phyloP scores from a whole-genome alignment of 306 rosid genomes.

The Astragalus membranaceus region DNA sequence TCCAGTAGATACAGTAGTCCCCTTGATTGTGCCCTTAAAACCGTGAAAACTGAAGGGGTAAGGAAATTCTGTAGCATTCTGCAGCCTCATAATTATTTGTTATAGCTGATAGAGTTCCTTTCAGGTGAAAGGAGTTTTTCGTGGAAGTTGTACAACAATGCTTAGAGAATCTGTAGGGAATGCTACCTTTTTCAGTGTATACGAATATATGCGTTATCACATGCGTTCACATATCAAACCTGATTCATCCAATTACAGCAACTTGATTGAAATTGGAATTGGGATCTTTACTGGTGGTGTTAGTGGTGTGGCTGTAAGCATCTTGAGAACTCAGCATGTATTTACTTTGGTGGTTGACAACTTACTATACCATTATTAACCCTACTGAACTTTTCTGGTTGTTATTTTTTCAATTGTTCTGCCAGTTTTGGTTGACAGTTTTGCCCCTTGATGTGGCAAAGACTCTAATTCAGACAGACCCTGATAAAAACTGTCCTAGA shows the following conservation, averaged over 20 bases:
- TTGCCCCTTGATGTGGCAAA: constrained; percentile 93
- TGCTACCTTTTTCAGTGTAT: constrained; percentile 58
- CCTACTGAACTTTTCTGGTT: background rate
- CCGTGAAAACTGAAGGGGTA: constrained; percentile 72
- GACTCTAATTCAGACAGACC: constrained; percentile 80
- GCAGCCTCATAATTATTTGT: constrained; percentile 17
- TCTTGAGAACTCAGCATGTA: constrained; percentile 25
- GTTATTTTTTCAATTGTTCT: constrained; percentile 11
- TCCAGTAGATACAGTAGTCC: constrained; percentile 73
- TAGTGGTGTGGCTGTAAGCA: constrained; percentile 63
- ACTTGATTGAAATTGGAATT: constrained; percentile 70
- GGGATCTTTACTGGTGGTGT: constrained; percentile 85
- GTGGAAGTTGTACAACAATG: constrained; percentile 67
- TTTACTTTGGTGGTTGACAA: background rate
- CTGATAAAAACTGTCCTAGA: constrained; percentile 43
- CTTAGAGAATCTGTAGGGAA: constrained; percentile 76
- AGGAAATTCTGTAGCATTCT: constrained; percentile 36
- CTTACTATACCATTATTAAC: background rate
- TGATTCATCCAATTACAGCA: constrained; percentile 39
- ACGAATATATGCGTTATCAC: constrained; percentile 70
- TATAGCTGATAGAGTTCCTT: constrained; percentile 40
- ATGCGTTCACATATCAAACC: constrained; percentile 57
- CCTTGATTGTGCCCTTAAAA: constrained; percentile 62
- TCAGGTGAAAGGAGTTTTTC: constrained; percentile 82
- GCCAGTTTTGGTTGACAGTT: constrained; percentile 87